Conservation (phyloP, 2,329 filamentous ascomycete genomes). For the Colletotrichum somersetense region DNA sequence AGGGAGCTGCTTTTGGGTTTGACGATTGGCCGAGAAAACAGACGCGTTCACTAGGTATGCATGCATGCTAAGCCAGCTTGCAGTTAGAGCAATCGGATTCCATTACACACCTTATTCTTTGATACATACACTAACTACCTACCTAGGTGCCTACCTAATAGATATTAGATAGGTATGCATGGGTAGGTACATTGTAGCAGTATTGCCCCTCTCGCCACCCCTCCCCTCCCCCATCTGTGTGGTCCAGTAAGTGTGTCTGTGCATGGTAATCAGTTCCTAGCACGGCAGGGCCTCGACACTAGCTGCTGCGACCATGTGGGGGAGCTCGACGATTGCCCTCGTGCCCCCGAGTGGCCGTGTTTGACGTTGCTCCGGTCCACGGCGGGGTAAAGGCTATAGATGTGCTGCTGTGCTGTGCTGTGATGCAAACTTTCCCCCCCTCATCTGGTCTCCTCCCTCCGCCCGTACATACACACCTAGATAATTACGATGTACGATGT, state of each 20-base stretch:
- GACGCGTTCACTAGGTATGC: too few species aligned
- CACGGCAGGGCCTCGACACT: constrained; percentile 3
- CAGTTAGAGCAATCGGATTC: background rate
- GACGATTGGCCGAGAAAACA: constrained; percentile 7
- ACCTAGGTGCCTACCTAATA: too few species aligned
- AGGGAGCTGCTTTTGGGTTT: background rate
- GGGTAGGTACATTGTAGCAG: too few species aligned
- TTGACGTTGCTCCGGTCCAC: constrained; percentile 28
- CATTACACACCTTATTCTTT: background rate
- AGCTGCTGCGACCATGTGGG: constrained; percentile 16
- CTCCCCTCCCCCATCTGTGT: constrained; percentile 1
- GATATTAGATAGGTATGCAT: too few species aligned
- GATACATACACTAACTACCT: background rate
- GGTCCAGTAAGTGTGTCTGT: background rate
- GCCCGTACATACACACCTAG: constrained; percentile 6
- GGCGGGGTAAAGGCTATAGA: background rate
- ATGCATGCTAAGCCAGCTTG: too few species aligned
- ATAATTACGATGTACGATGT: too few species aligned
- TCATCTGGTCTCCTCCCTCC: constrained; percentile 15
- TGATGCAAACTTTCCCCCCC: background rate
- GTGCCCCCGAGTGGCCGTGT: constrained; percentile 20
- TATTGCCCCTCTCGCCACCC: background rate
- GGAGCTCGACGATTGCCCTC: constrained; percentile 10
- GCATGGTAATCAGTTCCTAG: background rate
- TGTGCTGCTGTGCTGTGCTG: too few species aligned